A percentile compares a stretch with the other conserved stretches of the same genome.
phyloP scores from a whole-genome alignment of 2,329 filamentous ascomycete genomes.

The Pseudogymnoascus sp. region DNA sequence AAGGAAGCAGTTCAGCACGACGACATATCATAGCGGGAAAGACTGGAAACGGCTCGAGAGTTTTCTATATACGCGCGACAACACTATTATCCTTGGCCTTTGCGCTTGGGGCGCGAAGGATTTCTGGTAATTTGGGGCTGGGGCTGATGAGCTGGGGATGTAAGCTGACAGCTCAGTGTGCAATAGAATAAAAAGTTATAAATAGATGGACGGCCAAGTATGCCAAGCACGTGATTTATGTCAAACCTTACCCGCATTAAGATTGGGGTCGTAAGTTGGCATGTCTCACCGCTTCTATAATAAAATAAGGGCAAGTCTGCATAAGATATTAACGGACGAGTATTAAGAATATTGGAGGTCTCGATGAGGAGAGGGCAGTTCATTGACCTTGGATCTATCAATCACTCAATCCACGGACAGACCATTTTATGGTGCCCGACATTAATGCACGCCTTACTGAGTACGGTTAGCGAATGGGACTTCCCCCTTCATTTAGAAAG shows the following conservation, averaged over 20 bases:
- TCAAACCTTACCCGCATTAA: neutral
- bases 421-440: neutral
- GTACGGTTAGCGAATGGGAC: neutral
- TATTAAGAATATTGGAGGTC: neutral
- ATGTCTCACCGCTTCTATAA: neutral
- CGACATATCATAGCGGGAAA: neutral
- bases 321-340: neutral
- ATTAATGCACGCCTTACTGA: neutral
- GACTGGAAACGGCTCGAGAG: neutral
- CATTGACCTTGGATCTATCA: neutral
- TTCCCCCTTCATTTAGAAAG: constrained; percentile 1
- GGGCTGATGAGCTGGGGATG: neutral
- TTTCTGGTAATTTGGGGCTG: constrained; percentile 3
- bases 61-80: constrained; percentile 6
- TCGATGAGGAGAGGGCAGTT: neutral
- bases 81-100: neutral
- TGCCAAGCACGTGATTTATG: constrained; percentile 2
- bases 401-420: neutral
- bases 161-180: constrained; percentile 4
- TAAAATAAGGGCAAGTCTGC: no score
- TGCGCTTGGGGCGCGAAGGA: constrained; percentile 2
- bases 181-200: neutral
- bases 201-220: neutral
- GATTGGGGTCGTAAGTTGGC: neutral
- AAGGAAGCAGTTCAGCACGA: neutral